Evolutionary conservation across 2,329 filamentous ascomycete species (phyloP), one percentile per base, ranked within the genome.

Genomic region (Xylaria sp.): DNA sequence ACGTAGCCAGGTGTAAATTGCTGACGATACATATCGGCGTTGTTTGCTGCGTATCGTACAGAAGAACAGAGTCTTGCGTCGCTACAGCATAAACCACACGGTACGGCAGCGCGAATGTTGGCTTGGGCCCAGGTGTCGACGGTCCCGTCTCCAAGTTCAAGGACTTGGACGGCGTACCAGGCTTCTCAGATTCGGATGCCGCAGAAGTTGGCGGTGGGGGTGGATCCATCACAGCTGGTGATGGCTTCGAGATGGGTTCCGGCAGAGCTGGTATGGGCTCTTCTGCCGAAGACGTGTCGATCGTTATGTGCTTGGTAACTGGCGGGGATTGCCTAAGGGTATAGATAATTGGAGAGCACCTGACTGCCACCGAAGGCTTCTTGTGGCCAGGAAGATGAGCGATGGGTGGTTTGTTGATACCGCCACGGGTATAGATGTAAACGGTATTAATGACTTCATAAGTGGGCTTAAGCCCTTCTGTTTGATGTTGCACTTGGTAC

Each of bases 41-140:
- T 66, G 92, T 89, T 69, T 99, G 94, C 69, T 99, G 94, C 0
- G 94, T 99, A 72, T 99, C 94, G 69, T 99, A 99, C 19, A 99
- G 81, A 40, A 97, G 78, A 3, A 99, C 90, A 0, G 94, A 90
- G 73, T 99, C 94, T 69, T 97, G 93, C 0, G 94, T 99, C 7
- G 94, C 95, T 37, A 99, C 93, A 2, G 93, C 94, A 73, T 97
- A 99, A 0, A 99, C 83, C 78, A 99, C 92, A 21, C 94, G 88
- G 71, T 99, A 97, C 1, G 92, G 89, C 41, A 99, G 77, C 2
- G 87, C 84, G 72, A 99, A 97, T 1, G 89, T 88, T 19, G 89
- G 80, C 52, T 82, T 85, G 2, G 86, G 83, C 5, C 85, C 84
- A 17, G 85, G 78, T 2, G 74, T 72, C 5, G 80, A 75, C 24